Base-by-base conservation (phyloP, 2,329 filamentous ascomycete species). In the Plenodomus biglobosus region DNA sequence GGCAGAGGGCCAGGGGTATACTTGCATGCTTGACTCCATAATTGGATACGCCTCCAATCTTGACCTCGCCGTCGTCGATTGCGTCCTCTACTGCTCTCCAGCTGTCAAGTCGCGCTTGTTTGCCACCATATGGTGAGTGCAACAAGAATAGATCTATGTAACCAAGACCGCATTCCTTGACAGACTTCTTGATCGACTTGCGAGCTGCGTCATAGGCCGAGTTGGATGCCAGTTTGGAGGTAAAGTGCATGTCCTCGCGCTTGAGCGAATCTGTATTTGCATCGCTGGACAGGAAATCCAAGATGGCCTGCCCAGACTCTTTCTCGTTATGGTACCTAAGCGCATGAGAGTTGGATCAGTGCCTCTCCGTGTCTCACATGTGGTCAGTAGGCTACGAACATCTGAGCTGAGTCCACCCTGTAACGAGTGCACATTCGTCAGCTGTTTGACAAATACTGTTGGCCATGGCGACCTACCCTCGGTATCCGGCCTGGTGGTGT, bases 71-170 rank as follows among this genome's bases (percentile, higher is more conserved):
- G 1, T 83, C 85, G 3, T 80, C 71, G 22, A 92, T 83, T 0
- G 88, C 88, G 73, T 92, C 88, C 58, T 90, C 85, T 0, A 94
- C 74, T 0, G 89, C 89, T 58, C 75, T 80, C 88, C 89, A 94
- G 62, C 86, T 88, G 32, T 87, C 84, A 42, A 87, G 68, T 3
- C 89, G 78, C 7, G 83, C 84, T 59, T 80, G 71, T 61, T 78
- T 84, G 1, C 89, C 88, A 5, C 89, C 88, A 59, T 90, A 90
- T 0, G 89, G 90, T 40, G 84, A 87, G 65, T 94, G 90, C 46
- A 94, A 75, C 10, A 95, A 75, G 68, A 92, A 92, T 38, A 94
- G 70, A 63, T 94, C 89, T 46, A 92, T 83, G 68, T 92, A 91
- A 0, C 83, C 86, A 22, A 92, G 72, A 0, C 84, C 86, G 19